A percentile compares a stretch with the other conserved stretches of the same genome.
phyloP scores from a whole-genome alignment of 1,284 basidiomycete species.

The Ganoderma lingzhi region DNA sequence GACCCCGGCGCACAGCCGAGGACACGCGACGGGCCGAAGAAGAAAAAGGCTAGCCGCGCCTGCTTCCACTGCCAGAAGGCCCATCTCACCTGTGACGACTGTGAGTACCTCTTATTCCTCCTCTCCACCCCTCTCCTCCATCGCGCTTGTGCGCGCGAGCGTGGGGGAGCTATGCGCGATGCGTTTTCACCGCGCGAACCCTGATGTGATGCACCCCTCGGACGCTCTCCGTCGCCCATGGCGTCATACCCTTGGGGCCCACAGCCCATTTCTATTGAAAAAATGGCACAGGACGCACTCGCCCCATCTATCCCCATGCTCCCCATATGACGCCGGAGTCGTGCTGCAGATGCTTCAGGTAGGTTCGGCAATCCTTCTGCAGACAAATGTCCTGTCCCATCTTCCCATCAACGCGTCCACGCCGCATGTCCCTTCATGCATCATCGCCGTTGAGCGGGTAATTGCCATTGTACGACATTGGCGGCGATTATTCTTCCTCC shows the following conservation, averaged over 20 bases:
- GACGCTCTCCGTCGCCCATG: conserved; percentile 4
- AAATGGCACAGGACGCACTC: background rate
- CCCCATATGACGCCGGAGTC: background rate
- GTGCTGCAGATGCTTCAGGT: conserved; percentile 4
- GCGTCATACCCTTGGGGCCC: conserved; percentile 9
- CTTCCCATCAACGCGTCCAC: background rate
- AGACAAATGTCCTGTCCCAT: background rate
- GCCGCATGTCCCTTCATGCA: background rate
- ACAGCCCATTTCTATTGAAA: background rate
- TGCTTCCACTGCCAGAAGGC: conserved; percentile 96
- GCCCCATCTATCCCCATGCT: conserved; percentile 10
- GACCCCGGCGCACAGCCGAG: conserved; percentile 49
- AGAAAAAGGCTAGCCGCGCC: conserved; percentile 93
- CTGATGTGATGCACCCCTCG: background rate
- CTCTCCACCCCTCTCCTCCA: background rate
- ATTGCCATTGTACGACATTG: background rate
- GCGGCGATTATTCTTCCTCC: background rate
- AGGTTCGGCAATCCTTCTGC: background rate
- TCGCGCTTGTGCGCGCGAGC: conserved; percentile 4
- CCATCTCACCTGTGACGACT: conserved; percentile 97
- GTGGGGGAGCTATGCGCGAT: conserved; percentile 6
- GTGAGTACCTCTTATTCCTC: conserved; percentile 54
- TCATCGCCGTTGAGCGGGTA: background rate
- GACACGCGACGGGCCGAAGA: conserved; percentile 79
- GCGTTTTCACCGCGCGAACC: background rate